Base-by-base conservation (phyloP, 139 green algal species). In the Micromonas pusilla region DNA sequence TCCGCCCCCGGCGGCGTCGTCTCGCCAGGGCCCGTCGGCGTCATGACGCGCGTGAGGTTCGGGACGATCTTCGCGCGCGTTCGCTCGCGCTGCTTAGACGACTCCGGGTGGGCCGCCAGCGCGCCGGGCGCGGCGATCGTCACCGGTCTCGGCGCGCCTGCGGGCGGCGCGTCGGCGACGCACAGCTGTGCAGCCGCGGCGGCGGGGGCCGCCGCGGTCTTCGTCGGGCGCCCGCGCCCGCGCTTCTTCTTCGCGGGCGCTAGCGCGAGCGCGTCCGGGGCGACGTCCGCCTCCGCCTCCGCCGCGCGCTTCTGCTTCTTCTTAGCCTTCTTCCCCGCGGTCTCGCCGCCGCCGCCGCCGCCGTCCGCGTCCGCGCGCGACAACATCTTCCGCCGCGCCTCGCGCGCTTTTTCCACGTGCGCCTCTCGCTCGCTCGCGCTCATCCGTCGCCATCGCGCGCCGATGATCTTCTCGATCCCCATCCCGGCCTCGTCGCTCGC, bases 381-480 rank as follows among this genome's bases (percentile, higher is more conserved):
- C n/a, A n/a, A n/a, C n/a, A n/a, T n/a, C n/a, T n/a, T n/a, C n/a
- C n/a, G n/a, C n/a, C n/a, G n/a, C n/a, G n/a, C n/a, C n/a, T n/a
- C n/a, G n/a, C n/a, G n/a, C n/a, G n/a, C n/a, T n/a, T 67, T 67
- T 34, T 67, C 60, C 25, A 67, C 32, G 20, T 67, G 60, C 60
- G 30, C 32, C 60, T 67, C 60, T n/a, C 32, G 30, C 32, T 67
- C 60, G 4, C 32, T n/a, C 60, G 60, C 25, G 25, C 25, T 67
- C 60, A 67, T 67, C 60, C 25, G 25, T 26, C 32, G 30, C n/a
- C 65, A 72, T 4, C 65, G 65, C 13, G 36, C 38, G 3, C 65
- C 65, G 28, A 72, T 72, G 26, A 72, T 13, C 30, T 72, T 72
- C 33, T 72, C 65, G 4, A 72, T 38, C 65, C 60, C 60, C 60